Percentiles rank a stretch among this genome's conserved stretches.
These are phyloP conservation scores for Fusarium sp. DNA, from an alignment of 2,329 filamentous ascomycete species.

Conservation along the genomic window DNA sequence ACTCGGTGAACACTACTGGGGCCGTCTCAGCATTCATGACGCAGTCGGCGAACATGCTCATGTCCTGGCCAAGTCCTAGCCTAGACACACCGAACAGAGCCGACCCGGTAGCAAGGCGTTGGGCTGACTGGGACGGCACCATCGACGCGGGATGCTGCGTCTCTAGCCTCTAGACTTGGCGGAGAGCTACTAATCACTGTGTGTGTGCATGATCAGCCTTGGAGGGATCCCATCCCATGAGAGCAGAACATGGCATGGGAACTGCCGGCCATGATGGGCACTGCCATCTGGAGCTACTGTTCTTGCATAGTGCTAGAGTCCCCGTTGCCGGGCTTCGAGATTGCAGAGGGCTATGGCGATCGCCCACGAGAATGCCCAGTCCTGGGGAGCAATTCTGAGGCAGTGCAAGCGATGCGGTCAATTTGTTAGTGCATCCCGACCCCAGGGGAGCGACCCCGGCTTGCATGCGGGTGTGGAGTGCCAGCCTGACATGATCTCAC, in stretches of 20 bases:
- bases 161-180: slow-evolving; percentile 8
- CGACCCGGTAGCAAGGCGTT: background rate
- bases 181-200: slow-evolving; percentile 10
- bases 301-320: background rate
- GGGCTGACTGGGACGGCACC: slow-evolving; percentile 22
- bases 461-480: background rate
- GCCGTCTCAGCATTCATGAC: background rate
- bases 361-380: background rate
- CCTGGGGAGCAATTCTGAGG: background rate
- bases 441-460: background rate
- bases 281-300: background rate
- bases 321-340: background rate
- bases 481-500: background rate
- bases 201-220: slow-evolving; percentile 33
- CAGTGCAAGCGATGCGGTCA: background rate
- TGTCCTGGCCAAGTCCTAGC: background rate
- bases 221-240: slow-evolving; percentile 24
- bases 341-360: slow-evolving; percentile 1
- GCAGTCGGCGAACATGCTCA: slow-evolving; percentile 1
- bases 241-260: slow-evolving; percentile 5
- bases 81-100: background rate
- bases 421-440: background rate
- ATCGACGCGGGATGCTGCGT: slow-evolving; percentile 27
- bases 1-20: background rate
- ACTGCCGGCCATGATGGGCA: slow-evolving; percentile 19